A percentile compares a stretch with the other conserved stretches of the same genome.
These are phyloP conservation scores for Hyaloscypha finlandica DNA, from an alignment of 495 filamentous ascomycete genomes.

Conservation along the genomic window DNA sequence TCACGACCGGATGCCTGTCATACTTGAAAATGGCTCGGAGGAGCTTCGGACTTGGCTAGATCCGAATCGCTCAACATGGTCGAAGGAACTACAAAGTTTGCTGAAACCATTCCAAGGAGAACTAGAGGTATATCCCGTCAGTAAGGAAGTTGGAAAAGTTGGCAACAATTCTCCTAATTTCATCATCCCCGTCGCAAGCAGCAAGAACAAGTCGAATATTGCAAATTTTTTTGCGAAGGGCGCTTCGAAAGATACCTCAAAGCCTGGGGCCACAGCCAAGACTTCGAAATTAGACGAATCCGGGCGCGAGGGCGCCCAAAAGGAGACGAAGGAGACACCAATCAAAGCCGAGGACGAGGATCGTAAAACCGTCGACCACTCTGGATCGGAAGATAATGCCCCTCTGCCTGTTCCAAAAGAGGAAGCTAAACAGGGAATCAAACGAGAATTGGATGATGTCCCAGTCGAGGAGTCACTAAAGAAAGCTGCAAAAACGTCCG, in stretches of 20 bases:
- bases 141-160: constrained; percentile 90
- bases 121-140: constrained; percentile 82
- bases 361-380: constrained; percentile 44
- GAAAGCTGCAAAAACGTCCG: constrained; percentile 41
- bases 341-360: constrained; percentile 40
- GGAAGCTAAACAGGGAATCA: constrained; percentile 43
- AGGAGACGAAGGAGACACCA: constrained; percentile 41
- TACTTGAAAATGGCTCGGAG: constrained; percentile 75
- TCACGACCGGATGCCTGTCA: constrained; percentile 94
- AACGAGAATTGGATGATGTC: constrained; percentile 54
- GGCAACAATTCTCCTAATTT: constrained; percentile 88
- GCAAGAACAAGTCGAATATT: constrained; percentile 88
- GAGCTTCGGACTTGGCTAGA: constrained; percentile 80
- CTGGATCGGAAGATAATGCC: constrained; percentile 50
- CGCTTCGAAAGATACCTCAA: constrained; percentile 26
- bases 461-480: constrained; percentile 46
- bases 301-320: constrained; percentile 21
- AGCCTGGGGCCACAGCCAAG: constrained; percentile 14
- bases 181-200: constrained; percentile 77
- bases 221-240: constrained; percentile 77
- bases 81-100: constrained; percentile 70
- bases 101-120: constrained; percentile 78
- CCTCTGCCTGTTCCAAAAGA: constrained; percentile 41
- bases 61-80: constrained; percentile 70
- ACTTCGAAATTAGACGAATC: constrained; percentile 24